Evolutionary conservation across 148 eudicot genomes (phyloP), one percentile per base, ranked within the genome.

Genomic region (Persicaria tinctoria): DNA sequence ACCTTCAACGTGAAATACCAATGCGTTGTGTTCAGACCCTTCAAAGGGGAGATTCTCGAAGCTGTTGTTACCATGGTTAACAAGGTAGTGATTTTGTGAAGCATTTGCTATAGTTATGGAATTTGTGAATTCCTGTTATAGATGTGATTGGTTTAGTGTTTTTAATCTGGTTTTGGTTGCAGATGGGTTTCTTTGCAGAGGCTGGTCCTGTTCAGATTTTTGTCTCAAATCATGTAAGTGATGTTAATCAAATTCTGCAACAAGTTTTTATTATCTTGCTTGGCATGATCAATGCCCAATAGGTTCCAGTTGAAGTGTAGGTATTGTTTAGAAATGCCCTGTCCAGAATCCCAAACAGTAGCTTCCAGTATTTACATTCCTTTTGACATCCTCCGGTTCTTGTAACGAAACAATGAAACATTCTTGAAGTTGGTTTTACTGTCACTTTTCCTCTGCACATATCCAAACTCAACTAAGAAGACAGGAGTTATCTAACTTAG

Each of bases 111-210:
- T 73, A 14, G 48, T 48, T 6, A 66, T 66, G 70, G 54, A 38
- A 17, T 46, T 38, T 73, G 41, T 32, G 47, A 66, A 17, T 66
- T 11, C 4, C 48, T 66, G 70, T 66, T 27, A 38, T 41, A 66
- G 18, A 3, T 32, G 16, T 66, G 47, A 13, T 20, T 44, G 70
- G n/a, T 11, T 1, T 66, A 9, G 4, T 66, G 70, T 11, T 44
- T 44, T 38, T 44, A 13, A 16, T 41, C 38, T 66, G 70, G 47
- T 0, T 13, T 66, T 60, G 47, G 68, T 82, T 74, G 84, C 90
- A 93, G 98, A 94, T 94, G 98, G 98, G 98, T 6, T 94, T 94
- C 80, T 94, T 94, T 13, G 97, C 98, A 49, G 97, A 94, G 81
- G 96, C 96, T 5, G 98, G 97, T 45, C 98, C 98, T 23, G 98